phyloP scores from a whole-genome alignment of 805 yeast species.

The Maudiozyma turicensis region DNA sequence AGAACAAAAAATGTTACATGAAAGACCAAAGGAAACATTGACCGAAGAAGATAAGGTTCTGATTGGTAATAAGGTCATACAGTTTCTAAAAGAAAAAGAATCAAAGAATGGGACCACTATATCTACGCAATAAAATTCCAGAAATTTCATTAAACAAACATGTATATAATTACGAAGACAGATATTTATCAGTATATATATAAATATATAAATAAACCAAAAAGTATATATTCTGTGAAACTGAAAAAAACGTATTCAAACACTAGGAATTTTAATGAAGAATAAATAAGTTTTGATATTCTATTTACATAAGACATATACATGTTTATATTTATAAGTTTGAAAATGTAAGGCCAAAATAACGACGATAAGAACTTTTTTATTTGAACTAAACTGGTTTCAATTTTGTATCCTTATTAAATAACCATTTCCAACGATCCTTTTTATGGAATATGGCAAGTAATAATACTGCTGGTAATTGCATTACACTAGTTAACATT shows the following conservation, averaged over 20 bases:
- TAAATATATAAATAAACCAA: background rate
- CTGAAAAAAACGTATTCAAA: too few species aligned
- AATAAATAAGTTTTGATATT: background rate
- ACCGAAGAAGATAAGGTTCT: slow-evolving; percentile 35
- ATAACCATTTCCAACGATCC: slow-evolving; percentile 85
- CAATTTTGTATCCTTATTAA: slow-evolving; percentile 18
- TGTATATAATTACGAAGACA: background rate
- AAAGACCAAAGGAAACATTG: slow-evolving; percentile 30
- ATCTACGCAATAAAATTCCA: slow-evolving; percentile 9
- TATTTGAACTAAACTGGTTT: background rate
- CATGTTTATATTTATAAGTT: background rate
- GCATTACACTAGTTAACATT: slow-evolving; percentile 93
- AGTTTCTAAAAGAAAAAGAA: slow-evolving; percentile 24
- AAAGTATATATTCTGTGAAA: too few species aligned
- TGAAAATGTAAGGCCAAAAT: background rate
- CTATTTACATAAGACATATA: background rate
- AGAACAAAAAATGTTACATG: slow-evolving; percentile 41
- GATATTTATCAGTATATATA: background rate
- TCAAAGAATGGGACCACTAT: slow-evolving; percentile 1
- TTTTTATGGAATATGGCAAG: slow-evolving; percentile 91
- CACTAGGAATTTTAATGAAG: background rate
- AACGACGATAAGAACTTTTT: background rate
- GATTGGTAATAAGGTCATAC: slow-evolving; percentile 35
- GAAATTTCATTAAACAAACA: background rate
- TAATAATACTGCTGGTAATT: slow-evolving; percentile 79